phyloP scores from a whole-genome alignment of 2,329 filamentous ascomycete genomes.

The Coleophoma cylindrospora region DNA sequence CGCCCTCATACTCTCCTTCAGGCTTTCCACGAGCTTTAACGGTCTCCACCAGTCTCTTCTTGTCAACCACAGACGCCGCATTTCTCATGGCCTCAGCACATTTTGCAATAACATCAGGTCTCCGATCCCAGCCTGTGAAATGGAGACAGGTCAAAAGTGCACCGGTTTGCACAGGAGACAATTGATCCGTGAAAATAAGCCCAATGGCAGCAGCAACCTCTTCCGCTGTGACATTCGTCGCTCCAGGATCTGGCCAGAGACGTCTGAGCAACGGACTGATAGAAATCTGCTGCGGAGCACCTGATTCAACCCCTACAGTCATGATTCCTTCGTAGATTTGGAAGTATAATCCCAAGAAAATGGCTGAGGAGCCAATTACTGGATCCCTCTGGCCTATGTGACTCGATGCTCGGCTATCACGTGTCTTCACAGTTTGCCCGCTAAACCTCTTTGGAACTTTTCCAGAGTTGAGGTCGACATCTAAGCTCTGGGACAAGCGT shows the following conservation, averaged over 20 bases:
- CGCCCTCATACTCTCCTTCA: slow-evolving; percentile 74
- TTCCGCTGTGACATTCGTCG: slow-evolving; percentile 55
- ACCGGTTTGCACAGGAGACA: slow-evolving; percentile 84
- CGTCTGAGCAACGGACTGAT: slow-evolving; percentile 71
- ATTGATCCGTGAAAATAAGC: slow-evolving; percentile 83
- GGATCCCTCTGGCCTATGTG: not conserved
- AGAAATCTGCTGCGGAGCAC: slow-evolving; percentile 20
- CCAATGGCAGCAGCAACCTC: slow-evolving; percentile 90
- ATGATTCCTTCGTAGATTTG: slow-evolving; percentile 9
- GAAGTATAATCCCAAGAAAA: not conserved
- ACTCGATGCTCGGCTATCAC: not conserved
- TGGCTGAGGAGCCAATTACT: not conserved
- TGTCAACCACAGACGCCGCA: slow-evolving; percentile 70
- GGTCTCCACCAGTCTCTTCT: slow-evolving; percentile 52
- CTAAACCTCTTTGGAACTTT: slow-evolving; percentile 18
- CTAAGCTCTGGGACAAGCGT: not conserved
- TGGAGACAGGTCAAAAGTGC: slow-evolving; percentile 87
- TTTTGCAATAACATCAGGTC: slow-evolving; percentile 79
- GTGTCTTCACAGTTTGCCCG: not conserved
- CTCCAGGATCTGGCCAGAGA: slow-evolving; percentile 54
- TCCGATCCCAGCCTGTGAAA: slow-evolving; percentile 81
- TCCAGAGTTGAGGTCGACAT: slow-evolving; percentile 3
- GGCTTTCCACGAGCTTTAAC: slow-evolving; percentile 55
- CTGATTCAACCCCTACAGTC: slow-evolving; percentile 14
- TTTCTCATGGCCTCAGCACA: slow-evolving; percentile 80